Conservation (phyloP, 768 basidiomycete genomes). For the Holtermannia corniformis region DNA sequence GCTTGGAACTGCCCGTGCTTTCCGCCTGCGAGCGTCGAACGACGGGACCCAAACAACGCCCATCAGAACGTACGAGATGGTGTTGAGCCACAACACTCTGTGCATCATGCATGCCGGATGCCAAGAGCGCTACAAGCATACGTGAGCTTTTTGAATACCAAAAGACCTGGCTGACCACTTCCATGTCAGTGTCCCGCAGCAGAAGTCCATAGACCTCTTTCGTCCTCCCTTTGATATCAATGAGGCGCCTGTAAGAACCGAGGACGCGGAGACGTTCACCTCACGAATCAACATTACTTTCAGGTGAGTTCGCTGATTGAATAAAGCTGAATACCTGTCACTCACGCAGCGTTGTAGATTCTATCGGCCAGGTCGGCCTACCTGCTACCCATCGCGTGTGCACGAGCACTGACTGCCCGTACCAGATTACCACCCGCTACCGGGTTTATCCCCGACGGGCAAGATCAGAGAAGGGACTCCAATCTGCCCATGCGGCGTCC, state of each 20-base stretch:
- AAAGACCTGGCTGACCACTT: background rate
- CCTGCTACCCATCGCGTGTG: too few species aligned
- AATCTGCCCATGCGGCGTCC: slow-evolving; percentile 36
- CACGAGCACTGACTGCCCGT: too few species aligned
- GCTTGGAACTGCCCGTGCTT: slow-evolving; percentile 39
- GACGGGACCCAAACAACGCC: slow-evolving; percentile 2
- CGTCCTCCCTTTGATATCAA: slow-evolving; percentile 24
- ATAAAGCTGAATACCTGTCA: background rate
- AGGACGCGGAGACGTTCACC: slow-evolving; percentile 25
- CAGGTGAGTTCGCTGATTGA: slow-evolving; percentile 12
- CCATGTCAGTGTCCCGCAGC: slow-evolving; percentile 26
- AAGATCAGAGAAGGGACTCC: slow-evolving; percentile 32
- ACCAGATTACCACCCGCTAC: slow-evolving; percentile 36
- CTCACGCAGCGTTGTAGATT: slow-evolving; percentile 3
- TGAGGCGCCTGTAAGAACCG: slow-evolving; percentile 14
- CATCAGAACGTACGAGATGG: slow-evolving; percentile 38
- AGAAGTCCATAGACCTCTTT: slow-evolving; percentile 37
- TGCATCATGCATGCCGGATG: slow-evolving; percentile 40
- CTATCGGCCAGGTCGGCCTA: slow-evolving; percentile 11
- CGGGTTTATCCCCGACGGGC: slow-evolving; percentile 10
- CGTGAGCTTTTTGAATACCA: slow-evolving; percentile 12
- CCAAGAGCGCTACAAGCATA: slow-evolving; percentile 42
- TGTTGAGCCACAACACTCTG: slow-evolving; percentile 36
- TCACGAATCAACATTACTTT: slow-evolving; percentile 41
- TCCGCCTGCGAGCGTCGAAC: slow-evolving; percentile 27